Evolutionary conservation across 352 stramenopile genomes (phyloP), one percentile per base, ranked within the genome.

Genomic region (Blastocystis sp.): DNA sequence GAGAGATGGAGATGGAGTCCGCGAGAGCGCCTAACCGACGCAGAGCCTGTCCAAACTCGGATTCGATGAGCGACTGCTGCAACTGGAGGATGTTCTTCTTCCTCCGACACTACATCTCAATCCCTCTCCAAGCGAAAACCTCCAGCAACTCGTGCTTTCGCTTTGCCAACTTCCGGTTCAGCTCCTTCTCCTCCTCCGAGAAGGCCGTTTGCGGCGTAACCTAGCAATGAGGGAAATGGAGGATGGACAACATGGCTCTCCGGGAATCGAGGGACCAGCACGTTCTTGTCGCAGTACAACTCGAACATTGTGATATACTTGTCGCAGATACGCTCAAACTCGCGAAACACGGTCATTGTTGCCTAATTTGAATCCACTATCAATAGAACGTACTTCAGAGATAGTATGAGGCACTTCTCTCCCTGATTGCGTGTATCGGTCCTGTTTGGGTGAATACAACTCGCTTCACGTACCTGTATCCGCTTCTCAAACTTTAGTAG

Each of bases 51-150:
- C 74, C 74, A 28, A 84, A 84, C 40, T 84, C 74, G 3, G 74
- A 84, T 14, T 67, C 52, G n/a, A 84, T 64, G 28, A 84, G 61
- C 9, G 34, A 14, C 61, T 62, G 45, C 45, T 84, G 74, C 34
- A 84, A 52, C 56, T 84, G 48, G n/a, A 84, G 45, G 56, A 84
- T 84, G 59, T 84, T 84, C 38, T 69, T 84, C 74, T 84, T 84
- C 4, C 74, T 52, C 23, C 66, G 69, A 67, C 74, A 84, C 74
- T 77, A 60, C 41, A n/a, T 17, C 17, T 38, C 21, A 77, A 9
- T 40, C 1, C 14, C 10, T 7, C 11, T n/a, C 11, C 40, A 21
- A 21, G 17, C n/a, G 3, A 0, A 19, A 10, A 77, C 66, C 43
- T 84, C 74, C 69, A 84, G 23, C 34, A 84, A 69, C 41, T 84